phyloP scores from a whole-genome alignment of 2,329 filamentous ascomycete genomes.

The Cercospora sp. region DNA sequence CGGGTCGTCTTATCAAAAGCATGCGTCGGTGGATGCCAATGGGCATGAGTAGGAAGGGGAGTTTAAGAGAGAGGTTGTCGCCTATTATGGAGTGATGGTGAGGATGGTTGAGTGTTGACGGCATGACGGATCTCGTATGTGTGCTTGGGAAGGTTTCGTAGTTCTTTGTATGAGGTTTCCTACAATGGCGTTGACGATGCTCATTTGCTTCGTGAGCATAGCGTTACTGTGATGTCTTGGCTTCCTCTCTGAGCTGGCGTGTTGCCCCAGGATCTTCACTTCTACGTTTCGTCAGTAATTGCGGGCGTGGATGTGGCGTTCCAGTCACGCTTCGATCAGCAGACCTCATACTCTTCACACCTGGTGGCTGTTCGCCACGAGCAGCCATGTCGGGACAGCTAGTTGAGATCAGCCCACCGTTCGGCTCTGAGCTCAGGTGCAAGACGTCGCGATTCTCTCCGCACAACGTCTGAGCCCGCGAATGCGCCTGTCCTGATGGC shows the following conservation, averaged over 20 bases:
- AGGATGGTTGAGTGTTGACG: neutral
- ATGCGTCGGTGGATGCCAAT: conserved; percentile 12
- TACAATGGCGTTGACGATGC: neutral
- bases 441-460: no score
- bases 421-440: no score
- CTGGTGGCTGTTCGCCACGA: no score
- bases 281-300: neutral
- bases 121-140: neutral
- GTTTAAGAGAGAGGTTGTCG: neutral
- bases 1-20: conserved; percentile 16
- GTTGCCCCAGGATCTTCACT: no score
- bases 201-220: no score
- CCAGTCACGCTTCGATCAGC: neutral
- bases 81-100: neutral
- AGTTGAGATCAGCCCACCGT: neutral
- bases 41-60: neutral
- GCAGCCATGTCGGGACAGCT: neutral
- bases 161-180: neutral
- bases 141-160: neutral
- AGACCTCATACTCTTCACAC: neutral
- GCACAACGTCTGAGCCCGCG: no score
- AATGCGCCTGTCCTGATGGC: neutral
- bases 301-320: neutral
- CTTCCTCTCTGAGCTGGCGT: neutral
- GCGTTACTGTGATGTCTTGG: neutral